Evolutionary conservation across 768 basidiomycete species (phyloP), one percentile per base, ranked within the genome.

Genomic region (Leccinum variicolor): DNA sequence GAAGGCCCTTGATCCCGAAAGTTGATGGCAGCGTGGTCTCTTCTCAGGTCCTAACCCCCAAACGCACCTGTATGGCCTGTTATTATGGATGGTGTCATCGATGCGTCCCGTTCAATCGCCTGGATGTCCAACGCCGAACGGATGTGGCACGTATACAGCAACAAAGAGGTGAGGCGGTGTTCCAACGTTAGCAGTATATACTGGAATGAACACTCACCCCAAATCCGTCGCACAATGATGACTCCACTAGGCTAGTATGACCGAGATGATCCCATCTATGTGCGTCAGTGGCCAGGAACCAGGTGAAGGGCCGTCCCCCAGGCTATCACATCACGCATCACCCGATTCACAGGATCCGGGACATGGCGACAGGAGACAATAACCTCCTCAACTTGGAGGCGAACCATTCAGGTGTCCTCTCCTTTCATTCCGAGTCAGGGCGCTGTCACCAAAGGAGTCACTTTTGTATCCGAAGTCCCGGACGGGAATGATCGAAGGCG

Each of bases 201-300:
- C 49, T n/a, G 26, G 29, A 46, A 21, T 14, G 23, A 46, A 21
- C 13, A 46, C 45, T 46, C 45, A 31, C 28, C 29, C 59, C 41
- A 56, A 50, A 56, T 51, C 28, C 23, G 52, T 55, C 46, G 31
- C 21, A 33, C 55, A 55, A 66, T 56, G 60, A 53, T 56, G 60
- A 53, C 60, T 49, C 58, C 43, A 31, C 52, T 31, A 9, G 8
- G 17, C 39, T 39, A 39, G 9, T 39, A 39, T 7, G 4, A n/a
- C 51, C 46, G 33, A 54, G 29, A 61, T 31, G 29, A 36, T 54
- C 2, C 60, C 62, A 62, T 61, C 41, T 54, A 55, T 55, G 55
- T 63, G 50, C 58, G 56, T 50, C 66, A 64, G 41, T 50, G 53
- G 34, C 28, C 62, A 66, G 61, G 58, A 57, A 51, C 65, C 50